Base-by-base conservation (phyloP, 163 green algal genomes). In the Chlorella variabilis region DNA sequence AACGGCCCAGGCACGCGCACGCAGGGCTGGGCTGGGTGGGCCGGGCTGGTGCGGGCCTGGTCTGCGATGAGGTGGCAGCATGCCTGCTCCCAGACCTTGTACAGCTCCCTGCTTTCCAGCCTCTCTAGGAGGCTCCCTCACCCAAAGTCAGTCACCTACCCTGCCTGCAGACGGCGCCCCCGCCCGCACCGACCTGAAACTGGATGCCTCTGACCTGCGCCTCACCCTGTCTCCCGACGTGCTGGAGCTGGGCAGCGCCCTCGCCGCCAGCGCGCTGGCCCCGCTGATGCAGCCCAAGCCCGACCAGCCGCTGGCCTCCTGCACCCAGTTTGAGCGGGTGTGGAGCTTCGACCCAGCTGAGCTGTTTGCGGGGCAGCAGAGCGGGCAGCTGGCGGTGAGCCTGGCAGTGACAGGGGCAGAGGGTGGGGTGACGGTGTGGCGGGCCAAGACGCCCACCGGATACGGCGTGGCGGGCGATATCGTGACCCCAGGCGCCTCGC, bases 211-310 rank as follows among this genome's bases (percentile, higher is more conserved):
- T 13, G 70, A 90, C 27, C 68, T 97, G 38, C 80, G 83, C 25
- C 85, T 96, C 38, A 93, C 90, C 15, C 77, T 97, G 63, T 95
- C 92, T 0, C 92, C 93, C 13, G 92, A 94, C 41, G 87, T 94
- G 13, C 75, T 96, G 76, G 86, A 94, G 73, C 86, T 96, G 83
- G 75, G 71, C 21, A 88, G 45, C 5, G 78, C 66, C 29, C 78
- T 96, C 76, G 79, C 90, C 6, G 49, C 38, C 38, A 78, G 84
- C 25, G 84, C 92, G 27, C 63, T 91, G 39, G 82, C 88, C 77
- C 93, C 93, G 20, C 85, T 96, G 29, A 82, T 82, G 77, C 88
- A 93, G 66, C 83, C 91, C 13, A 21, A 80, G 17, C 65, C 87
- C 21, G 83, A 90, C 82, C 67, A 84, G 77, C 93, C 94, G 1